Evolutionary conservation across 805 yeast genomes (phyloP), one percentile per base, ranked within the genome.

Genomic region (Kluyveromyces lactis): DNA sequence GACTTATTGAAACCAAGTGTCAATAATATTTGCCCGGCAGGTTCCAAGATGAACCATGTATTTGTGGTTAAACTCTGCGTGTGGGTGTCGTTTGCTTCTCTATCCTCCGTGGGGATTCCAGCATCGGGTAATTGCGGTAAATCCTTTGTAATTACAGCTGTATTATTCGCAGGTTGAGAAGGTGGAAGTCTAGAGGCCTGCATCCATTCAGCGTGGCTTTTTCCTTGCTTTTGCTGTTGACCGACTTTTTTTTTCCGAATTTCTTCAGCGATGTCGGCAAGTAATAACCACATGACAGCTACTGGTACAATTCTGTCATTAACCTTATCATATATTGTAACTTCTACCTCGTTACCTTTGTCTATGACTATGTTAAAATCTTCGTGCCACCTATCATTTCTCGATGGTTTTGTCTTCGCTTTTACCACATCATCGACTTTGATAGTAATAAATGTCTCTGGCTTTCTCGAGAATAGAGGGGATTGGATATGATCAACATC

Each of bases 401-500:
- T 73, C 4, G 90, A 73, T 12, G 78, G 72, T 52, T 76, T 81
- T 0, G 96, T 83, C 49, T 75, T 78, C 1, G 81, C 92, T 45
- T 77, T 75, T 41, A 84, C 81, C 32, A 82, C 86, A 60, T 90
- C 97, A 58, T 92, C 99, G 39, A 90, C 74, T 54, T 86, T 89
- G 47, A 92, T 67, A 2, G 81, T 69, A 11, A 87, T 81, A 42
- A 73, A 69, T 1, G 92, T 76, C 50, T 89, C 97, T 0, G 95
- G 87, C 41, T 79, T 75, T 54, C 80, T 79, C 18, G 85, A 71
- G 45, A 82, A 76, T 64, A 86, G 66, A 2, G 94, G 87, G 4
- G 92, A 77, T 3, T 94, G 86, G 35, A 87, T 80, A 62, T 92
- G 99, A 53, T 90, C 96, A 19, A 89, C 87, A 58, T 87, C 95